Base-by-base conservation (phyloP, 2,329 filamentous ascomycete species). In the Epichloe baconii region DNA sequence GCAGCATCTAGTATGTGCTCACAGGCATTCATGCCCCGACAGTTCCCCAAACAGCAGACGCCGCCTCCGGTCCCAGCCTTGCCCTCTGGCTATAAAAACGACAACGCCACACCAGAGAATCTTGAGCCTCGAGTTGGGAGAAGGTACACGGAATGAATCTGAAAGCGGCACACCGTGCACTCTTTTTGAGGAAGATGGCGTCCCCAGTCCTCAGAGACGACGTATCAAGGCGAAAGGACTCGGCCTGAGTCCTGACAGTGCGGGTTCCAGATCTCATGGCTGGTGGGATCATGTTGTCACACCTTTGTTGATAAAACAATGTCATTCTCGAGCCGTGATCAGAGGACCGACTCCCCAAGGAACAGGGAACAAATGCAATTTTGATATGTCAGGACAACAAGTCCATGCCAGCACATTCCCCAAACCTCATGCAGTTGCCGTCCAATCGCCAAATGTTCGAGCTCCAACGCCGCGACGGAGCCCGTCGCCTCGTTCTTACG, bases 221-320 rank as follows among this genome's bases (percentile, higher is more conserved):
- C 69, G 69, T 5, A 57, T 63, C 40, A 71, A 66, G 51, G 61
- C 65, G 14, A 71, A 68, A 48, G 65, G 62, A 7, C 59, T 64
- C 8, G 61, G 63, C 45, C 47, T 69, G 56, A 66, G 69, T 42
- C 64, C 73, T 44, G 65, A 73, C 46, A 78, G 76, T 41, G 78
- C 77, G 31, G 75, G 71, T 42, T 75, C 78, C 11, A 75, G 74
- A 51, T 83, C 82, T 26, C 74, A 75, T 53, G 85, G 85, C 19
- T 89, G 85, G 85, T 89, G 85, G 85, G 86, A 87, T 59, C 75
- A 86, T 56, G 79, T 89, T 51, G 82, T 78, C 7, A 86, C 85
- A 1, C 85, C 85, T 0, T 88, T 59, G 59, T 67, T 15, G 71
- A 76, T 59, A 74, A 57, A 59, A 66, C 57, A 47, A 58, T 68